Evolutionary conservation across 2,329 filamentous ascomycete species (phyloP).

Genomic region (Chaetomium sp.): DNA sequence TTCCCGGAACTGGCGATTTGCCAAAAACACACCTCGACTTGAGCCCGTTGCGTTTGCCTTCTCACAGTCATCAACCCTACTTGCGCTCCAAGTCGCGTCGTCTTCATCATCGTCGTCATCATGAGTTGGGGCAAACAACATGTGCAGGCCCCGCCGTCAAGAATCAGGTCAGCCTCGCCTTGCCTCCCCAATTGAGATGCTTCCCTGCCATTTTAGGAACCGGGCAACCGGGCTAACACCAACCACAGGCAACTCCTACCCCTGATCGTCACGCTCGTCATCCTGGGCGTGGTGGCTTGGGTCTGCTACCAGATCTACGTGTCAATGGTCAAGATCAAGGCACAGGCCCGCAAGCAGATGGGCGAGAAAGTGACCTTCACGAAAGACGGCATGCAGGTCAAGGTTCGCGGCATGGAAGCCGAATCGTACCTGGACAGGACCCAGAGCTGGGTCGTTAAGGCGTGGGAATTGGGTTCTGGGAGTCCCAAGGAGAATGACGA

Average conservation of each 20-base stretch:
- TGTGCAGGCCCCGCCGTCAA: constrained; percentile 16
- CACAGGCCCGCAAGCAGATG: constrained; percentile 68
- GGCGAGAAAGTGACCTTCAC: constrained; percentile 74
- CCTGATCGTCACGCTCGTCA: constrained; percentile 62
- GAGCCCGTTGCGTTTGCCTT: neutral
- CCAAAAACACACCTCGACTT: neutral
- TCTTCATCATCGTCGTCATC: constrained; percentile 6
- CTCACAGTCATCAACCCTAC: neutral
- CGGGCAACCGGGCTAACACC: neutral
- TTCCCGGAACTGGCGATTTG: neutral
- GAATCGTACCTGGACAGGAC: constrained; percentile 75
- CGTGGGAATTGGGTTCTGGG: constrained; percentile 59
- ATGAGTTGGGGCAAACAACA: constrained; percentile 29
- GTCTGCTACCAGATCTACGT: constrained; percentile 74
- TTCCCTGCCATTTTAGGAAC: neutral
- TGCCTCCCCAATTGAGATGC: neutral
- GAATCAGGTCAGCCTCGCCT: constrained; percentile 14
- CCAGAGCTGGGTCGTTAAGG: constrained; percentile 68
- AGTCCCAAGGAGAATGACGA: constrained; percentile 30
- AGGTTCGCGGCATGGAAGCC: constrained; percentile 66
- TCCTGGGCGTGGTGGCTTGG: constrained; percentile 61
- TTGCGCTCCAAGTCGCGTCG: constrained; percentile 1
- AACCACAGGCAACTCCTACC: constrained; percentile 61
- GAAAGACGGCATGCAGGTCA: constrained; percentile 72
- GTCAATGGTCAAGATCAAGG: constrained; percentile 65